Conservation (phyloP, 1,284 basidiomycete genomes). For the Pascua sp. region DNA sequence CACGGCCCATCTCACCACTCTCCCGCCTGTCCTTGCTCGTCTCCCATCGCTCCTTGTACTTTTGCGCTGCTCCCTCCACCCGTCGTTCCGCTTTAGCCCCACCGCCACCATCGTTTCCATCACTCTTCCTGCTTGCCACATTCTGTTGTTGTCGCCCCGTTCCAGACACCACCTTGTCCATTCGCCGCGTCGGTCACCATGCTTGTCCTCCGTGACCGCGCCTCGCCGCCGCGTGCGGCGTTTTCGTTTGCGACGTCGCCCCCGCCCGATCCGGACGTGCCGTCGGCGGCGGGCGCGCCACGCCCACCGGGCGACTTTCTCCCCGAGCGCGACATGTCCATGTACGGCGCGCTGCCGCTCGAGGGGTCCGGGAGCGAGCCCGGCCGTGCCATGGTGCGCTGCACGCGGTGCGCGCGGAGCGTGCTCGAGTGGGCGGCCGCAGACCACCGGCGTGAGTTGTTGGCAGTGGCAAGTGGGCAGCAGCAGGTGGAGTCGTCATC, state of each 20-base stretch:
- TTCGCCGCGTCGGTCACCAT: slow-evolving; percentile 15
- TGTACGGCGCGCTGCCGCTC: slow-evolving; percentile 73
- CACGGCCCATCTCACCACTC: no score
- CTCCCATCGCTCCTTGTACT: no score
- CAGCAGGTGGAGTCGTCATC: no score
- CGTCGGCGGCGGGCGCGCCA: slow-evolving; percentile 14
- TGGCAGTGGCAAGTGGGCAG: neutral
- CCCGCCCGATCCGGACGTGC: slow-evolving; percentile 9
- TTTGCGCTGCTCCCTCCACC: no score
- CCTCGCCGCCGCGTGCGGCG: slow-evolving; percentile 22
- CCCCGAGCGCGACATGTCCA: slow-evolving; percentile 77
- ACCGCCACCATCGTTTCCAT: no score
- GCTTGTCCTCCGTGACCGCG: slow-evolving; percentile 30
- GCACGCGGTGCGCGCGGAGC: slow-evolving; percentile 72
- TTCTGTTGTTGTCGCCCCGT: no score
- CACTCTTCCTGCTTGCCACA: no score
- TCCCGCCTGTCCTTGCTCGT: no score
- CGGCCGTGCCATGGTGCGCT: slow-evolving; percentile 69
- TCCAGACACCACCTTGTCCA: no score
- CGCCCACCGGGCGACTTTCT: slow-evolving; percentile 74
- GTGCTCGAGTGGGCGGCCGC: slow-evolving; percentile 67
- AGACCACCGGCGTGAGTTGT: slow-evolving; percentile 67
- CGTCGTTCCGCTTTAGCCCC: no score
- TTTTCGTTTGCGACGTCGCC: slow-evolving; percentile 33
- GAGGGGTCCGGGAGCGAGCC: slow-evolving; percentile 45